These are phyloP conservation scores for Ophiosphaerella herpotricha DNA, from an alignment of 2,329 filamentous ascomycete species.

Conservation along the genomic window DNA sequence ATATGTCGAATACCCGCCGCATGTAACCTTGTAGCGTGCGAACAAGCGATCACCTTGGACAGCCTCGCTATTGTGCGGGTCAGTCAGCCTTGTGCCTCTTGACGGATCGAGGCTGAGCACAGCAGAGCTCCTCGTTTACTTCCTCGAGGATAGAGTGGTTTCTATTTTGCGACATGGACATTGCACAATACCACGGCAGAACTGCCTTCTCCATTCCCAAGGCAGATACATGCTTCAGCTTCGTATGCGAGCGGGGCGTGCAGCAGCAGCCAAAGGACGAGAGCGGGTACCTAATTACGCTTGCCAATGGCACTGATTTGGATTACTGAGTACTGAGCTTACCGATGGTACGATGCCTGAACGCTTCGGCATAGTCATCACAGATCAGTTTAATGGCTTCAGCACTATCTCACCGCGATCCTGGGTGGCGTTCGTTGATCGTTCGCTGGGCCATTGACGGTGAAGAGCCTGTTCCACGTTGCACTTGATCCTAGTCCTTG, in stretches of 20 bases:
- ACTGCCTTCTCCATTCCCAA: not conserved
- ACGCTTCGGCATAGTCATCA: not conserved
- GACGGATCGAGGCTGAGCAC: slow-evolving; percentile 15
- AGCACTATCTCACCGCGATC: slow-evolving; percentile 8
- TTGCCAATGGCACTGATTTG: no score
- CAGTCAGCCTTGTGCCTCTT: slow-evolving; percentile 2
- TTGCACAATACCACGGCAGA: not conserved
- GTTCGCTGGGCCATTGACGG: slow-evolving; percentile 6
- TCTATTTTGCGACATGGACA: slow-evolving; percentile 2
- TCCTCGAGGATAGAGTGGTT: not conserved
- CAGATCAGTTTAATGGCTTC: slow-evolving; percentile 1
- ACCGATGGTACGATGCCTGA: slow-evolving; percentile 5
- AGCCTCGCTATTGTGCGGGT: not conserved
- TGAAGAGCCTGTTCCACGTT: slow-evolving; percentile 12
- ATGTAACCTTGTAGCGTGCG: not conserved
- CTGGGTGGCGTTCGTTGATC: not conserved
- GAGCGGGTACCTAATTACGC: no score
- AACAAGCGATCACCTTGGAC: not conserved
- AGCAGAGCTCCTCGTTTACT: not conserved
- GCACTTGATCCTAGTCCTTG: slow-evolving; percentile 5
- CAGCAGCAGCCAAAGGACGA: no score
- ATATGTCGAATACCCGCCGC: not conserved
- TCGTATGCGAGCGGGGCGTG: not conserved
- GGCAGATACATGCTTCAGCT: not conserved
- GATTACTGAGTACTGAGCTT: not conserved